phyloP scores from a whole-genome alignment of 1,284 basidiomycete species.

The Leccinum olivaceoglutinosum region DNA sequence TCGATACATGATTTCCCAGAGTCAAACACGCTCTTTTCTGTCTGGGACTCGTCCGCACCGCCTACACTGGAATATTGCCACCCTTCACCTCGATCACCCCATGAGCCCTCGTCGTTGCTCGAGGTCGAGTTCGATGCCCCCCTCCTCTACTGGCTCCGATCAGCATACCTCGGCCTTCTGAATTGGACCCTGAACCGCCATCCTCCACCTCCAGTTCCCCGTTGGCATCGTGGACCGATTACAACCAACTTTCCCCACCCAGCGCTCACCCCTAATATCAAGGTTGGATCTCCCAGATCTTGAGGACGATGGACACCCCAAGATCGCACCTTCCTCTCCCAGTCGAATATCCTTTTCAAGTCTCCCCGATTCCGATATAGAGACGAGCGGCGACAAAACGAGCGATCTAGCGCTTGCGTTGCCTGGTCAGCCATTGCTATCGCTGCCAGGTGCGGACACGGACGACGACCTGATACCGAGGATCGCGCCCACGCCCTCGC shows the following conservation, averaged over 20 bases:
- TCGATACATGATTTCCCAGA: slow-evolving; percentile 19
- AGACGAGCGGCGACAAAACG: slow-evolving; percentile 12
- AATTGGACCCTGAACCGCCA: slow-evolving; percentile 15
- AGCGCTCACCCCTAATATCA: slow-evolving; percentile 26
- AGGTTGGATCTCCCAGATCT: slow-evolving; percentile 28
- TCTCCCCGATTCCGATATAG: slow-evolving; percentile 30
- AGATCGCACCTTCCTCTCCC: slow-evolving; percentile 31
- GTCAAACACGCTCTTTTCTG: slow-evolving; percentile 20
- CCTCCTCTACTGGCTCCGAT: slow-evolving; percentile 19
- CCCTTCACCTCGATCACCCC: slow-evolving; percentile 15
- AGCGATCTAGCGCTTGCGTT: slow-evolving; percentile 9
- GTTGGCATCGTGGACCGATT: slow-evolving; percentile 22
- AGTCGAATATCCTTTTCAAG: slow-evolving; percentile 26
- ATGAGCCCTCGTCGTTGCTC: slow-evolving; percentile 21
- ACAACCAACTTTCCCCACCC: slow-evolving; percentile 21
- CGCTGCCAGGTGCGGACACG: slow-evolving; percentile 35
- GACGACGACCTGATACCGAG: slow-evolving; percentile 33
- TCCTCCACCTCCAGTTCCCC: slow-evolving; percentile 10
- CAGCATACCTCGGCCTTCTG: slow-evolving; percentile 17
- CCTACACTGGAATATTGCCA: slow-evolving; percentile 14
- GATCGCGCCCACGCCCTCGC: slow-evolving; percentile 3
- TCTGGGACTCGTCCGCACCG: slow-evolving; percentile 8
- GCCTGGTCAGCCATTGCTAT: slow-evolving; percentile 24
- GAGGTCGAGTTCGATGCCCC: slow-evolving; percentile 20
- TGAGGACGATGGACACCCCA: slow-evolving; percentile 24